phyloP scores from a whole-genome alignment of 2,329 filamentous ascomycete genomes.

The Cladophialophora exuberans region DNA sequence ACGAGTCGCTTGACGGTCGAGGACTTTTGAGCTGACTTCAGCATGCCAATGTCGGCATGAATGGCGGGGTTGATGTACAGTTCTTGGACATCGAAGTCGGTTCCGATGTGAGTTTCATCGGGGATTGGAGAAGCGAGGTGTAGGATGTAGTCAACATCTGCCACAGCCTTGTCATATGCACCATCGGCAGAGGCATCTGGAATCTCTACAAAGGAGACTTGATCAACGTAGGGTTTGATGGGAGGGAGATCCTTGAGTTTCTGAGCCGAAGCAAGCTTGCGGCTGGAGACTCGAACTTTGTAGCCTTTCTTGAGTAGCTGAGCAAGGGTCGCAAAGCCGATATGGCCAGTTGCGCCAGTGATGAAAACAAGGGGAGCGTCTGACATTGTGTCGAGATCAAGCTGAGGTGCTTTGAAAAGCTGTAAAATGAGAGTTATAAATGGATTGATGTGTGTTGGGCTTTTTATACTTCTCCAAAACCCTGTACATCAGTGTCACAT shows the following conservation, averaged over 20 bases:
- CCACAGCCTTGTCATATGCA: slow-evolving; percentile 44
- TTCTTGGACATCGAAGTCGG: not conserved
- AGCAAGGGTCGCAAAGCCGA: slow-evolving; percentile 33
- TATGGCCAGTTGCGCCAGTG: slow-evolving; percentile 32
- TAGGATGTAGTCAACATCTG: slow-evolving; percentile 44
- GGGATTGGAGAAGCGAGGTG: slow-evolving; percentile 33
- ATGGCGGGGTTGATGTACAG: not conserved
- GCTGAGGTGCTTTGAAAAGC: not conserved
- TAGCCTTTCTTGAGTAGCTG: slow-evolving; percentile 31
- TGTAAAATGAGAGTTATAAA: too few relatives aligned
- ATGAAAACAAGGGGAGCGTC: slow-evolving; percentile 14
- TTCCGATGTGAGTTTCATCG: not conserved
- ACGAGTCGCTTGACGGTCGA: not conserved
- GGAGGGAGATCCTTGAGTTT: slow-evolving; percentile 19
- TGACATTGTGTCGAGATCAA: not conserved
- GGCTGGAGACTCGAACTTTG: slow-evolving; percentile 32
- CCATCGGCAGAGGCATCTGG: slow-evolving; percentile 32
- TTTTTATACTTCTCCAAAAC: too few relatives aligned
- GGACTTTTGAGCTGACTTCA: not conserved
- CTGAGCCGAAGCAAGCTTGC: slow-evolving; percentile 28
- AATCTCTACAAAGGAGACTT: slow-evolving; percentile 36
- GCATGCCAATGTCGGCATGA: not conserved
- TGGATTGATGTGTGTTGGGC: too few relatives aligned
- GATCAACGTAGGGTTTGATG: slow-evolving; percentile 12
- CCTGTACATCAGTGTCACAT: too few relatives aligned